These are phyloP conservation scores for Pythium diclinum DNA, from an alignment of 352 stramenopile genomes.

Conservation along the genomic window DNA sequence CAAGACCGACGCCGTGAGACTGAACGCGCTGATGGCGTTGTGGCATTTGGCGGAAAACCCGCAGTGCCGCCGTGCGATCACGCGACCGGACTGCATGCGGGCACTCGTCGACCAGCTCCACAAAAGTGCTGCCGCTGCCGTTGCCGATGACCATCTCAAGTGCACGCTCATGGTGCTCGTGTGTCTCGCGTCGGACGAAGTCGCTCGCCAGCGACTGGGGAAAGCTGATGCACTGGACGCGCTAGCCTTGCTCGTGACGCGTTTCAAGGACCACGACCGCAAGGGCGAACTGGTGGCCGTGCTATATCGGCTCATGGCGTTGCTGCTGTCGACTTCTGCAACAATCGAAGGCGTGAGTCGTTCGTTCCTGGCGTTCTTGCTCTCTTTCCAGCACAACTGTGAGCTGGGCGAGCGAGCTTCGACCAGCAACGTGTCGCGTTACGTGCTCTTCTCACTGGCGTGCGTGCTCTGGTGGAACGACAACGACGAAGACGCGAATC, in stretches of 20 bases:
- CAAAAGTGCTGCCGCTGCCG: conserved; percentile 11
- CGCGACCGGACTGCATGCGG: conserved; percentile 42
- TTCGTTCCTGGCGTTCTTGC: conserved; percentile 53
- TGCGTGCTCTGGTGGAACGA: conserved; percentile 67
- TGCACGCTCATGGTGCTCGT: conserved; percentile 40
- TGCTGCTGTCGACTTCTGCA: conserved; percentile 44
- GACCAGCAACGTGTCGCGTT: conserved; percentile 33
- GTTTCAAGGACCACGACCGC: neutral
- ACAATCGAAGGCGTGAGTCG: conserved; percentile 45
- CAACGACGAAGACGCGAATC: conserved; percentile 16
- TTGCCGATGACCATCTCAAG: conserved; percentile 35
- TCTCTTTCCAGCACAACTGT: conserved; percentile 39
- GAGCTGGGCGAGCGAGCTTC: neutral
- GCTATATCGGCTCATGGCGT: conserved; percentile 50
- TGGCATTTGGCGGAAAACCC: conserved; percentile 57
- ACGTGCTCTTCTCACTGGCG: conserved; percentile 57
- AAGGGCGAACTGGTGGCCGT: conserved; percentile 14
- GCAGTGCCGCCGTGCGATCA: conserved; percentile 44
- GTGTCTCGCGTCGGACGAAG: conserved; percentile 30
- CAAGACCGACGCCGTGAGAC: conserved; percentile 29
- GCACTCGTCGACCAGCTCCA: conserved; percentile 46
- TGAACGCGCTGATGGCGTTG: conserved; percentile 47
- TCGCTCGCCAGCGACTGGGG: conserved; percentile 43
- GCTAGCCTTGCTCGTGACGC: conserved; percentile 32
- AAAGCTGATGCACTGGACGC: conserved; percentile 36